A percentile compares a stretch with the other conserved stretches of the same genome.
These are phyloP conservation scores for Scortechinia acanthostroma DNA, from an alignment of 2,329 filamentous ascomycete species.

Conservation along the genomic window DNA sequence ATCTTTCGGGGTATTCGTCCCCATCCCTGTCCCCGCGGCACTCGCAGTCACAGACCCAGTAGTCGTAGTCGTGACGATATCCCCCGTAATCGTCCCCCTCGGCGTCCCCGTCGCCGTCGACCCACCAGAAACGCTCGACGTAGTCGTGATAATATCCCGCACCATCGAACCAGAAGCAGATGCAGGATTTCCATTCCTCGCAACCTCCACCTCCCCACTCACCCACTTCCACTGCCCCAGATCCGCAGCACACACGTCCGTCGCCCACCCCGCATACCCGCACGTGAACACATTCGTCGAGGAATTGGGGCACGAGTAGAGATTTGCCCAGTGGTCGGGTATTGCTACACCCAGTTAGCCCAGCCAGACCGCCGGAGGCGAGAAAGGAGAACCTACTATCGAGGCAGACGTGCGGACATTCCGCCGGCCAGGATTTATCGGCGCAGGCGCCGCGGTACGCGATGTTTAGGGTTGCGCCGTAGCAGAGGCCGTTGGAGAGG, in stretches of 20 bases:
- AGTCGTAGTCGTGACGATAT: not conserved
- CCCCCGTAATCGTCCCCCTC: too few species aligned
- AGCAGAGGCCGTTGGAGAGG: conserved; percentile 9
- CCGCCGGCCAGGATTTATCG: conserved; percentile 8
- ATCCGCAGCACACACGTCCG: not conserved
- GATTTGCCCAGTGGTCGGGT: conserved; percentile 6
- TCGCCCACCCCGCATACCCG: conserved; percentile 3
- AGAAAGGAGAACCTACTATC: conserved; percentile 4
- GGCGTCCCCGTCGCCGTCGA: too few species aligned
- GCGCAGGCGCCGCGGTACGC: conserved; percentile 8
- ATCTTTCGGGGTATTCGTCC: not conserved
- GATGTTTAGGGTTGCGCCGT: conserved; percentile 4
- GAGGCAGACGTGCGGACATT: conserved; percentile 8
- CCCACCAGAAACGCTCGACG: too few species aligned
- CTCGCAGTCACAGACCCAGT: not conserved
- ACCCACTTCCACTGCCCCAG: not conserved
- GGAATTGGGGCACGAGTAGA: conserved; percentile 6
- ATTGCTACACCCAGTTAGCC: conserved; percentile 5
- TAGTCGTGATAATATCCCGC: not conserved
- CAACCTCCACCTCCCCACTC: not conserved
- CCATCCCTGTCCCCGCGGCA: not conserved
- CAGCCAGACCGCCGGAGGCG: not conserved
- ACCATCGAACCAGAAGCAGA: not conserved
- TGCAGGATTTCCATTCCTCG: not conserved
- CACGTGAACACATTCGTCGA: conserved; percentile 6